Conservation (phyloP, 129 eudicot genomes). For the Chrysanthemum makinoi region DNA sequence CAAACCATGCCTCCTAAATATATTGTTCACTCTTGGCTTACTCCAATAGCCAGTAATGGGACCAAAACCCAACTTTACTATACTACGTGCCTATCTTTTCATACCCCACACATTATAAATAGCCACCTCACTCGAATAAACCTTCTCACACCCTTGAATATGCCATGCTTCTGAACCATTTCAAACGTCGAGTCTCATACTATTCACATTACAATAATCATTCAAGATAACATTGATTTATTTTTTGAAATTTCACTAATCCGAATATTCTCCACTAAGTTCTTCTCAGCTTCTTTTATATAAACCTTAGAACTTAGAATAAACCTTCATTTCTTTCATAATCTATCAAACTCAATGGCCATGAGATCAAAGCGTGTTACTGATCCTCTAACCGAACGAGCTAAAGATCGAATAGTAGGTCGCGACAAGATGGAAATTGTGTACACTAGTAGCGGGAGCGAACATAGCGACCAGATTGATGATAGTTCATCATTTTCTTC, state of each 20-base stretch:
- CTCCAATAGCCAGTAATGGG: slow-evolving; percentile 32
- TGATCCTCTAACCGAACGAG: slow-evolving; percentile 60
- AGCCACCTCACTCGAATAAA: slow-evolving; percentile 28
- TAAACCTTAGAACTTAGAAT: neutral
- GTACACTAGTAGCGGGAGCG: slow-evolving; percentile 59
- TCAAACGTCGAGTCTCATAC: neutral
- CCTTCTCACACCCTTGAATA: slow-evolving; percentile 20
- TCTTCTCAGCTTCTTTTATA: slow-evolving; percentile 11
- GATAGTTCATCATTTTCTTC: slow-evolving; percentile 28
- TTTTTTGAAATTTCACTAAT: slow-evolving; percentile 3
- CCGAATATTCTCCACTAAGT: slow-evolving; percentile 31
- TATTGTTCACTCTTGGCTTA: slow-evolving; percentile 31
- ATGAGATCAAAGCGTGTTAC: slow-evolving; percentile 54
- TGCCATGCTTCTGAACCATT: slow-evolving; percentile 24
- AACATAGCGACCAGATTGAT: slow-evolving; percentile 50
- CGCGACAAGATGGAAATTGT: slow-evolving; percentile 18
- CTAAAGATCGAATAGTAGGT: slow-evolving; percentile 55
- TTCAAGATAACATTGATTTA: slow-evolving; percentile 30
- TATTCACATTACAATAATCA: neutral
- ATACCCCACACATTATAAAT: slow-evolving; percentile 28
- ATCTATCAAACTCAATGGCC: slow-evolving; percentile 32
- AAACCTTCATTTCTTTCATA: slow-evolving; percentile 8
- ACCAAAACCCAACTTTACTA: slow-evolving; percentile 28
- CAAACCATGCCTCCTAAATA: slow-evolving; percentile 5
- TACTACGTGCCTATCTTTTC: slow-evolving; percentile 18